A percentile compares a stretch with the other conserved stretches of the same genome.
These are phyloP conservation scores for Cutaneotrichosporon spelunceum DNA, from an alignment of 1,284 basidiomycete genomes.

Conservation along the genomic window DNA sequence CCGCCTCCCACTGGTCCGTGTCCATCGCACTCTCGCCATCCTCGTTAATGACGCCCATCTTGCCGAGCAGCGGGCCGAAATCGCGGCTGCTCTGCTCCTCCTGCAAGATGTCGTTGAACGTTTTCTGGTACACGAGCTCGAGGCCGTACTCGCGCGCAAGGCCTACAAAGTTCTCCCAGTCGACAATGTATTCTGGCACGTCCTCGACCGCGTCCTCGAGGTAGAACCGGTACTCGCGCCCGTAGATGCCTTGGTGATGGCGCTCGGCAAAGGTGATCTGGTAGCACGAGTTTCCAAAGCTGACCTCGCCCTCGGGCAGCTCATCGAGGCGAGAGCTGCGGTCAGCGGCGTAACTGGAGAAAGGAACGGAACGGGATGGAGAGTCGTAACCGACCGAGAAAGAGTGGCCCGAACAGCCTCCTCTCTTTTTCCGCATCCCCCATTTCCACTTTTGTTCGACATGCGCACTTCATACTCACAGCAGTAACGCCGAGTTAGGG, in stretches of 20 bases:
- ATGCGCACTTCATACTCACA: conserved; percentile 62
- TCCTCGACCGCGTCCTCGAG: conserved; percentile 92
- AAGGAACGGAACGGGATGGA: neutral
- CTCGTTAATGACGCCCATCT: conserved; percentile 82
- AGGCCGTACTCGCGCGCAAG: conserved; percentile 81
- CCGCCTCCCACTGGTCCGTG: conserved; percentile 91
- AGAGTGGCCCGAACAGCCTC: too few relatives aligned
- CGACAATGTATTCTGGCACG: conserved; percentile 93
- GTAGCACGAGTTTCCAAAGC: conserved; percentile 89
- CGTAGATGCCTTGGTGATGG: conserved; percentile 65
- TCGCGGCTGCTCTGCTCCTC: conserved; percentile 73
- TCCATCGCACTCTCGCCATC: conserved; percentile 85
- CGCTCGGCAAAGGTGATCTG: conserved; percentile 75
- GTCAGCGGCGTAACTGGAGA: neutral
- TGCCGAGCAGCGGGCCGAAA: conserved; percentile 70
- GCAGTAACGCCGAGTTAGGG: conserved; percentile 73
- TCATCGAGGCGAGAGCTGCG: conserved; percentile 63
- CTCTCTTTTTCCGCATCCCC: neutral
- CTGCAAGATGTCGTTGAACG: conserved; percentile 81
- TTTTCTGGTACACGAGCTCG: conserved; percentile 70
- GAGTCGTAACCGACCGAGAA: neutral
- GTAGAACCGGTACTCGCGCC: conserved; percentile 91
- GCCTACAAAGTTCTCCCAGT: conserved; percentile 85
- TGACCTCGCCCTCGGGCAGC: conserved; percentile 66
- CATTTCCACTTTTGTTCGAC: too few relatives aligned